A percentile compares a stretch with the other conserved stretches of the same genome.
These are phyloP conservation scores for Daldinia loculata DNA, from an alignment of 495 filamentous ascomycete species.

Conservation along the genomic window DNA sequence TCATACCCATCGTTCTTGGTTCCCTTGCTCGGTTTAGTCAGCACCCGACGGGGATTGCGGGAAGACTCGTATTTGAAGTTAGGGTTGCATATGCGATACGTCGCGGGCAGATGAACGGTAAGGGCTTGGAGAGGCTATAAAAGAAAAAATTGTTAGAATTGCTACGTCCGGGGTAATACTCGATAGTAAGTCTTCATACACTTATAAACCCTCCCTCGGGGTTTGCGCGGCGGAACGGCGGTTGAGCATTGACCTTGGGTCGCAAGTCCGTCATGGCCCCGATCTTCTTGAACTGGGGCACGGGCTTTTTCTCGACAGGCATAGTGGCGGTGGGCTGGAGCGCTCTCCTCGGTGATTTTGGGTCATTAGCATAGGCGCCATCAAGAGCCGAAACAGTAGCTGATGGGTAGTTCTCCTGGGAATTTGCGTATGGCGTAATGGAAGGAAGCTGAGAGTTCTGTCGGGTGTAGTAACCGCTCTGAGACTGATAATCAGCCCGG, in stretches of 20 bases:
- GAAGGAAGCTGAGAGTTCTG: conserved; percentile 71
- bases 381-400: conserved; percentile 75
- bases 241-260: conserved; percentile 84
- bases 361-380: conserved; percentile 74
- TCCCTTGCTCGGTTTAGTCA: conserved; percentile 99
- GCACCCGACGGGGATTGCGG: conserved; percentile 92
- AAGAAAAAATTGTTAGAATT: conserved; percentile 28
- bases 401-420: conserved; percentile 70
- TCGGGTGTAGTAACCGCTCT: conserved; percentile 60
- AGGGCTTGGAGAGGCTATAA: conserved; percentile 91
- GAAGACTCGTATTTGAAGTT: conserved; percentile 99
- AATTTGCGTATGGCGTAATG: conserved; percentile 70
- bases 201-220: conserved; percentile 99
- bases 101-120: conserved; percentile 90
- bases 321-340: conserved; percentile 58
- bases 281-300: conserved; percentile 87
- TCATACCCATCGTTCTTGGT: conserved; percentile 99
- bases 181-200: conserved; percentile 62
- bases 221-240: conserved; percentile 90
- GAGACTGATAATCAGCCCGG: conserved; percentile 56
- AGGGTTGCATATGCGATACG: conserved; percentile 98
- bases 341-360: conserved; percentile 72
- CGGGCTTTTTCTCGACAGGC: conserved; percentile 69
- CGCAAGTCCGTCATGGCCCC: conserved; percentile 76
- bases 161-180: background rate